Evolutionary conservation across 1,139 yeast genomes (phyloP).

Genomic region (Pichia sp.): DNA sequence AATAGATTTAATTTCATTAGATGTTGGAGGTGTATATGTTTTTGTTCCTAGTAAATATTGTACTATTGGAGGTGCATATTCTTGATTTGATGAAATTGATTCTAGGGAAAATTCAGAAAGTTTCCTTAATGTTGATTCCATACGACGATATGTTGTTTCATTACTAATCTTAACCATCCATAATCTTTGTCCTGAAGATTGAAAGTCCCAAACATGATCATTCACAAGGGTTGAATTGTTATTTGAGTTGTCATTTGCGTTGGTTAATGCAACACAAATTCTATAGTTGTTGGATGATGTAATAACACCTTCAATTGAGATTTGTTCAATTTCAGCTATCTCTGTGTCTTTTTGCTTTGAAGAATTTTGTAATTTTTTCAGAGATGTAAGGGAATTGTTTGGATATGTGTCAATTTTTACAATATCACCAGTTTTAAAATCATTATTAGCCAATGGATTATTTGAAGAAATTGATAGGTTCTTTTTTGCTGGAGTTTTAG

Average conservation of each 20-base stretch:
- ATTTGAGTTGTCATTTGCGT: constrained; percentile 24
- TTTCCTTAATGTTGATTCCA: constrained; percentile 73
- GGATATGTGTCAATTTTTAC: constrained; percentile 42
- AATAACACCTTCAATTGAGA: constrained; percentile 54
- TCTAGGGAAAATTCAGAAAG: constrained; percentile 43
- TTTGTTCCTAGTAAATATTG: constrained; percentile 42
- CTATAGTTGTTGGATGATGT: constrained; percentile 40
- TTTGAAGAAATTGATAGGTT: constrained; percentile 36
- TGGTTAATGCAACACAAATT: constrained; percentile 56
- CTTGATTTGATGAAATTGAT: constrained; percentile 16
- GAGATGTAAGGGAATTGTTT: constrained; percentile 10
- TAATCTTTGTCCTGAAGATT: constrained; percentile 5
- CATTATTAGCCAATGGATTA: constrained; percentile 19
- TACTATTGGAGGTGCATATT: constrained; percentile 29
- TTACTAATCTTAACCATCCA: constrained; percentile 66
- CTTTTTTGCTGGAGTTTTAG: neutral
- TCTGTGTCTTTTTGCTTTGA: constrained; percentile 28
- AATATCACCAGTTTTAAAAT: constrained; percentile 73
- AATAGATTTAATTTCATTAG: neutral
- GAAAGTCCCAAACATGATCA: too few relatives aligned
- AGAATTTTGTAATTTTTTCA: constrained; percentile 26
- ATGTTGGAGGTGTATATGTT: constrained; percentile 24
- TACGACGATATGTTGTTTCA: constrained; percentile 66
- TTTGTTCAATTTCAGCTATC: constrained; percentile 27
- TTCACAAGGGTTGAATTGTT: neutral